Conservation (phyloP, 352 stramenopile genomes). For the Achlya hypogyna region DNA sequence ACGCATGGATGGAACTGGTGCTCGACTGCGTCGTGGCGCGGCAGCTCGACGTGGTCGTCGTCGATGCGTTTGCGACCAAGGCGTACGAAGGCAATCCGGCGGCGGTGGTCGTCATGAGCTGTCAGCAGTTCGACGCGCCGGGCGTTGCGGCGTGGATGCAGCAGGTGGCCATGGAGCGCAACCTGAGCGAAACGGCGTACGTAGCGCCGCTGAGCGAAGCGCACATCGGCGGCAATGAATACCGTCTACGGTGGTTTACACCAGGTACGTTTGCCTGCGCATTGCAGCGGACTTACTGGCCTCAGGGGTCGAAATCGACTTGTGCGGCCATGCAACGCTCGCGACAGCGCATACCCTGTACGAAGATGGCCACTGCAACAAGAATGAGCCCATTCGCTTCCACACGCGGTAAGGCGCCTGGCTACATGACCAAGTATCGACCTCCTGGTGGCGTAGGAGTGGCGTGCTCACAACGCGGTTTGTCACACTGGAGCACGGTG, state of each 20-base stretch:
- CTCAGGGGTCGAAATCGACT: constrained; percentile 45
- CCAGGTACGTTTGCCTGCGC: no score
- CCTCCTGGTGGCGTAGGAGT: no score
- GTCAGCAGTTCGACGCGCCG: constrained; percentile 26
- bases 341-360: constrained; percentile 75
- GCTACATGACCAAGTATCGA: neutral
- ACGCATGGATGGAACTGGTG: constrained; percentile 66
- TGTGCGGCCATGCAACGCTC: constrained; percentile 91
- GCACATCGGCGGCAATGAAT: constrained; percentile 24
- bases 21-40: constrained; percentile 45
- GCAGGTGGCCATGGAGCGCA: constrained; percentile 84
- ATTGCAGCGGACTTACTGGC: no score
- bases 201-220: constrained; percentile 37
- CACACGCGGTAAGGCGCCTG: constrained; percentile 30
- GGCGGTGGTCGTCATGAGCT: constrained; percentile 67
- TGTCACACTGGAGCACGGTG: no score
- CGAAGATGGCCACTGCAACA: constrained; percentile 33
- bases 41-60: constrained; percentile 32
- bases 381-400: constrained; percentile 43
- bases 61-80: constrained; percentile 59
- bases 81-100: constrained; percentile 85
- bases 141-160: constrained; percentile 43
- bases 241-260: constrained; percentile 55
- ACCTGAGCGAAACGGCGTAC: constrained; percentile 89
- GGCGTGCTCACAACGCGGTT: no score